Percentiles rank a stretch among this genome's conserved stretches.
Conservation (phyloP, 257 asterid species). For the Ballota nigra region DNA sequence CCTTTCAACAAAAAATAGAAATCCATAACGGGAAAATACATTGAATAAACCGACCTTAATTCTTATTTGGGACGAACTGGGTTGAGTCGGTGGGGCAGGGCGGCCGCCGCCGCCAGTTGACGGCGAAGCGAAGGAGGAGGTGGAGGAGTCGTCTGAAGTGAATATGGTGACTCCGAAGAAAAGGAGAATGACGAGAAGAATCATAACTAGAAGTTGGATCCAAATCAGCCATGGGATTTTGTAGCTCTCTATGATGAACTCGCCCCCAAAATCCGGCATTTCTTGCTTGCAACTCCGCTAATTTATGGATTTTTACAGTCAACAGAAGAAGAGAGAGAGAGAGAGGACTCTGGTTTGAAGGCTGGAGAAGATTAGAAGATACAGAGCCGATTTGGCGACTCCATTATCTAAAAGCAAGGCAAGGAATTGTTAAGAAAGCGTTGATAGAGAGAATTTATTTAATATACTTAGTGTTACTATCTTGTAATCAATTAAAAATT, state of each 20-base stretch:
- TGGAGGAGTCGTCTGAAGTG: slow-evolving; percentile 36
- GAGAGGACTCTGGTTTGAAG: neutral
- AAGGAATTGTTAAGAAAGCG: too few species aligned
- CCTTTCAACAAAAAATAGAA: neutral
- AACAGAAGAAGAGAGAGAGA: neutral
- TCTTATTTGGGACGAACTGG: too few species aligned
- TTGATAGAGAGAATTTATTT: too few species aligned
- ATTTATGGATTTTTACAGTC: neutral
- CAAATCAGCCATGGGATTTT: slow-evolving; percentile 73
- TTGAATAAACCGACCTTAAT: neutral
- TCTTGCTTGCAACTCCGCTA: neutral
- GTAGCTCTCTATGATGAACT: slow-evolving; percentile 52
- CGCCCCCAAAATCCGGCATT: slow-evolving; percentile 71
- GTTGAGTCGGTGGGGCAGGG: too few species aligned
- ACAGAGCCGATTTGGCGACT: too few species aligned
- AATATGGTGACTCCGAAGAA: slow-evolving; percentile 49
- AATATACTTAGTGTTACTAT: too few species aligned
- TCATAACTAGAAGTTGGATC: slow-evolving; percentile 66
- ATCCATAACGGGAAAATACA: neutral
- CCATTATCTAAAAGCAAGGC: too few species aligned
- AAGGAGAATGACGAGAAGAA: slow-evolving; percentile 61
- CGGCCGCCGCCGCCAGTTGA: too few species aligned
- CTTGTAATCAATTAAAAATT: neutral
- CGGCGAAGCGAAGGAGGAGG: slow-evolving; percentile 37
- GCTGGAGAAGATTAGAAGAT: neutral